These are phyloP conservation scores for Fusarium sp. DNA, from an alignment of 2,329 filamentous ascomycete species.

Conservation along the genomic window DNA sequence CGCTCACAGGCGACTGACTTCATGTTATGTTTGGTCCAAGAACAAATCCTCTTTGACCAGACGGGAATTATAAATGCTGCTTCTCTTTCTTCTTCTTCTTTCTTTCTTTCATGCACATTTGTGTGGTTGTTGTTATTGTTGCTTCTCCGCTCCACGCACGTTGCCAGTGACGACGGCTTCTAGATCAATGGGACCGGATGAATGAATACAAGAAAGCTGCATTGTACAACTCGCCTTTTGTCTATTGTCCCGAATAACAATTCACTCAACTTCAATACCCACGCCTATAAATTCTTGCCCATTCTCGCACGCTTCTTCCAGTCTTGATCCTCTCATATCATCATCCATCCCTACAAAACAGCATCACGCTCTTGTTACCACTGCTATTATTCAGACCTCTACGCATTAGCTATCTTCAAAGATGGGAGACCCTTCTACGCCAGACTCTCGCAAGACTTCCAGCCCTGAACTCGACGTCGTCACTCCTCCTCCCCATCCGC, in stretches of 20 bases:
- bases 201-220: slow-evolving; percentile 18
- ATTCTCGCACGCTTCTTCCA: slow-evolving; percentile 2
- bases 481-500: slow-evolving; percentile 17
- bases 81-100: neutral
- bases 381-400: neutral
- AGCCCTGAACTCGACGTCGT: slow-evolving; percentile 15
- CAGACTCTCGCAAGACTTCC: slow-evolving; percentile 19
- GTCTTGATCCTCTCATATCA: slow-evolving; percentile 24
- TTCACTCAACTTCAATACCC: slow-evolving; percentile 1
- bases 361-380: slow-evolving; percentile 1
- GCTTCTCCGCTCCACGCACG: slow-evolving; percentile 8
- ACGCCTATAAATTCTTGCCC: slow-evolving; percentile 27
- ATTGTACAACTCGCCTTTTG: slow-evolving; percentile 14
- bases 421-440: slow-evolving; percentile 18
- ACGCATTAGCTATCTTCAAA: neutral
- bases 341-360: neutral
- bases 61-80: neutral
- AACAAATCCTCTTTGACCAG: slow-evolving; percentile 6
- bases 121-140: neutral
- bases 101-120: neutral
- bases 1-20: neutral
- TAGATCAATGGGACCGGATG: slow-evolving; percentile 14
- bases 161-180: slow-evolving; percentile 16
- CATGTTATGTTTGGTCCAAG: slow-evolving; percentile 5
- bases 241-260: slow-evolving; percentile 13